Evolutionary conservation across 1,139 yeast species (phyloP).

Genomic region (Debaryomyces nepalensis): DNA sequence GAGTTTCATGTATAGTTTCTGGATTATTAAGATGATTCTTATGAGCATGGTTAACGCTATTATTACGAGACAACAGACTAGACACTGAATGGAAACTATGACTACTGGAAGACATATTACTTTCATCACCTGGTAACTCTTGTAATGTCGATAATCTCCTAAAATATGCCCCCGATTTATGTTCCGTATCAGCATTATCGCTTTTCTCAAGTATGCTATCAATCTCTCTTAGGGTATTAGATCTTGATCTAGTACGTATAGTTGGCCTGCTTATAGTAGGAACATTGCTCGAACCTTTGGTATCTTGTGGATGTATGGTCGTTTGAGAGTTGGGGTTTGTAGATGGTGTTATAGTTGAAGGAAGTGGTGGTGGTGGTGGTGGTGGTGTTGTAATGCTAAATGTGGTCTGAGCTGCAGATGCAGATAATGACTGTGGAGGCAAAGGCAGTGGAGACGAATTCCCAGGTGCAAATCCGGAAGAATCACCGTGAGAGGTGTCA

Average conservation of each 20-base stretch:
- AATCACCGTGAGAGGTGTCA: constrained; percentile 11
- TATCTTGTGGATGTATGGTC: constrained; percentile 20
- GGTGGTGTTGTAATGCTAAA: constrained; percentile 28
- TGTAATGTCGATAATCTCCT: constrained; percentile 71
- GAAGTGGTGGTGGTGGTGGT: constrained; percentile 21
- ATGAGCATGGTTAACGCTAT: constrained; percentile 16
- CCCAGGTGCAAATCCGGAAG: neutral
- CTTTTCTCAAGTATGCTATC: constrained; percentile 46
- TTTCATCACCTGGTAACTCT: constrained; percentile 53
- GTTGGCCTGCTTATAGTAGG: constrained; percentile 21
- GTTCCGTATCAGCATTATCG: constrained; percentile 48
- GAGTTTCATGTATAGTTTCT: constrained; percentile 1
- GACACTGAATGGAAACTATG: constrained; percentile 15
- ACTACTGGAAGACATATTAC: constrained; percentile 8
- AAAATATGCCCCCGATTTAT: constrained; percentile 68
- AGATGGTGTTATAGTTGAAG: constrained; percentile 26
- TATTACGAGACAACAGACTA: constrained; percentile 18
- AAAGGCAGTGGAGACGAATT: constrained; percentile 17
- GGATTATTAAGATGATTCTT: constrained; percentile 1
- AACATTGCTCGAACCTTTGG: constrained; percentile 20
- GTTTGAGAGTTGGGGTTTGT: constrained; percentile 22
- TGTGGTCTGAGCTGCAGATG: constrained; percentile 32
- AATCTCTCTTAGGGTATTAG: constrained; percentile 46
- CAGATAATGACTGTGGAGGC: constrained; percentile 23
- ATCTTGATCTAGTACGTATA: constrained; percentile 34